A percentile compares a stretch with the other conserved stretches of the same genome.
Conservation (phyloP, 768 basidiomycete species). For the Gloeophyllum trabeum region DNA sequence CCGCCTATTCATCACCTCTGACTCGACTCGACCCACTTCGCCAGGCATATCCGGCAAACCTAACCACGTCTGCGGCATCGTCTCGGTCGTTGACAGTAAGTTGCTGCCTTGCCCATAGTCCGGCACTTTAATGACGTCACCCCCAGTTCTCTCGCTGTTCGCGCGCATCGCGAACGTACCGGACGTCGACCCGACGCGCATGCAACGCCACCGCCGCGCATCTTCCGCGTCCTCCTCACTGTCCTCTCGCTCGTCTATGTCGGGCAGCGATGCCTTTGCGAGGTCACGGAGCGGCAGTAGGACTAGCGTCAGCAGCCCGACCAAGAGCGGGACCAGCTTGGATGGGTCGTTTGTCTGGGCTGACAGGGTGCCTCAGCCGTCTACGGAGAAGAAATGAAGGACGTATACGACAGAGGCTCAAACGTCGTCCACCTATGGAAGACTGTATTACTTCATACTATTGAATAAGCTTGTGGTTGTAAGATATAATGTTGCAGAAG, state of each 20-base stretch:
- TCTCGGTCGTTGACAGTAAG: constrained; percentile 75
- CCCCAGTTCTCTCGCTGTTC: constrained; percentile 64
- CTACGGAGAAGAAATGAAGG: too few relatives aligned
- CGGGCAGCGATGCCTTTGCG: not conserved
- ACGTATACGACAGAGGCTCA: too few relatives aligned
- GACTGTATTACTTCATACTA: too few relatives aligned
- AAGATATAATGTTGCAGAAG: too few relatives aligned
- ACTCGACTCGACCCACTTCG: constrained; percentile 37
- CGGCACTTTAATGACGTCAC: not conserved
- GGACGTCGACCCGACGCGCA: constrained; percentile 65
- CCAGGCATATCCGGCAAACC: constrained; percentile 30
- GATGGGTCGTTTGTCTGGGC: not conserved
- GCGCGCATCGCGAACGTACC: constrained; percentile 64
- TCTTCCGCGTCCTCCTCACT: constrained; percentile 46
- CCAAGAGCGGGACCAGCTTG: not conserved
- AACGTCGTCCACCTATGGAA: too few relatives aligned
- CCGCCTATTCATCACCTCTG: constrained; percentile 67
- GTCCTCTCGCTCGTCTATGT: not conserved
- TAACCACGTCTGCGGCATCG: constrained; percentile 58
- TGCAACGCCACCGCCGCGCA: constrained; percentile 71
- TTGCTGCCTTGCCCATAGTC: constrained; percentile 3
- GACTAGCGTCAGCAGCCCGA: not conserved
- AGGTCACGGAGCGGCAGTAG: not conserved
- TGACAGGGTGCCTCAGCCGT: not conserved
- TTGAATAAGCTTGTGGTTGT: too few relatives aligned